These are phyloP conservation scores for Gonapodya prolifera DNA, from an alignment of 192 early-diverging fungal species.

Conservation along the genomic window DNA sequence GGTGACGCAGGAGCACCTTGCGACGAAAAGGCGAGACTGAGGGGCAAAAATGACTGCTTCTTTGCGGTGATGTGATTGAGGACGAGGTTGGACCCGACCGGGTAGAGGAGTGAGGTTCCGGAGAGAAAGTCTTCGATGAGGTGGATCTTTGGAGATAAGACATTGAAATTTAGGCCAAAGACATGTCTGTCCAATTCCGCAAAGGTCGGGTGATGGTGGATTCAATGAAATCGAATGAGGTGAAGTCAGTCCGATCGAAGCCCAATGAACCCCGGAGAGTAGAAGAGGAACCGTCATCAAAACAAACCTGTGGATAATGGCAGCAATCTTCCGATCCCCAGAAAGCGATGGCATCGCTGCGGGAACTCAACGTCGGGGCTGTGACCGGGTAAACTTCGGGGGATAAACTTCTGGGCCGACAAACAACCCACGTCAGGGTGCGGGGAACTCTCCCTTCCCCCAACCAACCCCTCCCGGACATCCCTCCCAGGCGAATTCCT, in stretches of 20 bases:
- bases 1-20: neutral
- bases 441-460: no score
- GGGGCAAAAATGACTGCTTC: conserved; percentile 39
- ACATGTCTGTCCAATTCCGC: conserved; percentile 26
- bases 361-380: no score
- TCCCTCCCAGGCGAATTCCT: no score
- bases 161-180: conserved; percentile 28
- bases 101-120: conserved; percentile 43
- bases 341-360: neutral
- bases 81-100: conserved; percentile 39
- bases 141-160: conserved; percentile 16
- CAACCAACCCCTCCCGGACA: no score
- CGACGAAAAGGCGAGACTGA: conserved; percentile 12
- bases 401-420: no score
- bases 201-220: neutral
- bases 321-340: neutral
- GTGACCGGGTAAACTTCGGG: no score
- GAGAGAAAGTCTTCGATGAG: conserved; percentile 28
- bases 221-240: neutral
- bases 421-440: no score
- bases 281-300: no score
- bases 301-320: neutral
- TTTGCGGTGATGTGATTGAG: conserved; percentile 45
- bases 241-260: neutral
- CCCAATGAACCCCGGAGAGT: neutral